These are phyloP conservation scores for Globisporangium nunn DNA, from an alignment of 352 stramenopile species.

Conservation along the genomic window DNA sequence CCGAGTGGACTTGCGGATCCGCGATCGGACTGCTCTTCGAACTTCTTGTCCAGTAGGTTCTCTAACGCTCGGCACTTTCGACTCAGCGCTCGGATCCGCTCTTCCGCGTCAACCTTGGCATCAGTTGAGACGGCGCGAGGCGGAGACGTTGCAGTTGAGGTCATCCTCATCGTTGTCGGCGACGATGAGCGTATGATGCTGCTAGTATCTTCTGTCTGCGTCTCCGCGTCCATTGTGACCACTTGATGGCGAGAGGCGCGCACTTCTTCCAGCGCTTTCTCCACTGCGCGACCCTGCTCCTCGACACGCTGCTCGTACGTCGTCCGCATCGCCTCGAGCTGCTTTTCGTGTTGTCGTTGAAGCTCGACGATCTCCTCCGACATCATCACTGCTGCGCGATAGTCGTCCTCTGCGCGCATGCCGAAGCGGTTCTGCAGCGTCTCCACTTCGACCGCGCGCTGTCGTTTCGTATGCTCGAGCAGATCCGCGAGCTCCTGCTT, in stretches of 20 bases:
- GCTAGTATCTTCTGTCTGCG: constrained; percentile 15
- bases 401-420: constrained; percentile 9
- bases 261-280: constrained; percentile 10
- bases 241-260: background rate
- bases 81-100: constrained; percentile 33
- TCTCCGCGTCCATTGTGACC: constrained; percentile 5
- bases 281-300: constrained; percentile 13
- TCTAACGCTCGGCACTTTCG: constrained; percentile 43
- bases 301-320: constrained; percentile 22
- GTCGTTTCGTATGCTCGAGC: background rate
- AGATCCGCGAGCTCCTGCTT: constrained; percentile 2
- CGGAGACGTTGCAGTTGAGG: no score
- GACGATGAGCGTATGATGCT: no score
- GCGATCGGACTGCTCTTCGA: constrained; percentile 27
- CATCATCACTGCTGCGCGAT: constrained; percentile 1
- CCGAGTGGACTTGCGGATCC: constrained; percentile 16
- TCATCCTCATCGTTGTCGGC: no score
- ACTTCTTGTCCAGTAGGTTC: constrained; percentile 51
- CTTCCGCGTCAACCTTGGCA: constrained; percentile 6
- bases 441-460: constrained; percentile 3
- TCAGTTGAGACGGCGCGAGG: background rate
- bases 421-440: constrained; percentile 5
- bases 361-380: constrained; percentile 13
- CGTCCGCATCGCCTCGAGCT: constrained; percentile 9
- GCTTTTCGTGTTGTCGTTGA: constrained; percentile 14